phyloP scores from a whole-genome alignment of 192 early-diverging fungal genomes.

The Umbelopsis vinacea region DNA sequence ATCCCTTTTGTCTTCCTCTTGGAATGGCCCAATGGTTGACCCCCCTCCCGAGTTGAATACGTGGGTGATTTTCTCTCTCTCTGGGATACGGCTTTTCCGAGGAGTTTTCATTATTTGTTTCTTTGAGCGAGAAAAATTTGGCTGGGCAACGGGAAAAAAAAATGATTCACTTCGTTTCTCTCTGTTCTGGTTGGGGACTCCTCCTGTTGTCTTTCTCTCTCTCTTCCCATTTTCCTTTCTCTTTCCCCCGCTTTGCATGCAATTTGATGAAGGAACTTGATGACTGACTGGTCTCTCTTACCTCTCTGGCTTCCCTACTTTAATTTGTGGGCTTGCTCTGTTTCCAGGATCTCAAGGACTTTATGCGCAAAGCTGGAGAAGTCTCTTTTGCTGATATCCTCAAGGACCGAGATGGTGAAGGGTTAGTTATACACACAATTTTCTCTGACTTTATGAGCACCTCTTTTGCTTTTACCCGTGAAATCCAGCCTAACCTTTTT shows the following conservation, averaged over 20 bases:
- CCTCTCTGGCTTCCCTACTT: conserved; percentile 13
- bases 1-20: conserved; percentile 12
- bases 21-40: conserved; percentile 3
- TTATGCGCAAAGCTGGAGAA: conserved; percentile 93
- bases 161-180: background rate
- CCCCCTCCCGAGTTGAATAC: too few species aligned
- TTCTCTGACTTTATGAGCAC: too few species aligned
- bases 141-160: background rate
- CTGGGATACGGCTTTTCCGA: too few species aligned
- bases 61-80: too few species aligned
- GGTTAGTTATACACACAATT: conserved; percentile 54
- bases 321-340: conserved; percentile 23
- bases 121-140: too few species aligned
- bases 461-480: background rate
- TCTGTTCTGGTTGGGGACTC: background rate
- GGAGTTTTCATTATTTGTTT: background rate
- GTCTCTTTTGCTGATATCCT: conserved; percentile 92
- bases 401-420: conserved; percentile 81
- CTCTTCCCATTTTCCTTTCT: conserved; percentile 7
- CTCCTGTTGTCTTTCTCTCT: conserved; percentile 27
- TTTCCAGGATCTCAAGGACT: conserved; percentile 93
- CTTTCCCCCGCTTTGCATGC: conserved; percentile 18
- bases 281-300: conserved; percentile 23
- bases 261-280: conserved; percentile 4
- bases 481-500: background rate